These are phyloP conservation scores for Cryptosporidium meleagridis DNA, from an alignment of 169 alveolate species.

Conservation along the genomic window DNA sequence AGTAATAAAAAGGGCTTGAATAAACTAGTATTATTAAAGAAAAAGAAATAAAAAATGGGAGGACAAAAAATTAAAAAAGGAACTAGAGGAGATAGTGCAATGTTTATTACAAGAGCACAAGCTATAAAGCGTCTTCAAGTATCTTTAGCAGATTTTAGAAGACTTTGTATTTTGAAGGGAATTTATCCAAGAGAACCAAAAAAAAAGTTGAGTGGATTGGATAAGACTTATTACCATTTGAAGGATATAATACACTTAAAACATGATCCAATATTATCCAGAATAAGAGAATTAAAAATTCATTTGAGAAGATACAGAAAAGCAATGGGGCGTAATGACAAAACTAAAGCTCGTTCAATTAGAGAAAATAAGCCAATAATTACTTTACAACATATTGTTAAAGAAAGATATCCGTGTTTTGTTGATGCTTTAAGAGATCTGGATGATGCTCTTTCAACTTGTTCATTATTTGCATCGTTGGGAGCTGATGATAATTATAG, in stretches of 20 bases:
- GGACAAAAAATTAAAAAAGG: constrained; percentile 86
- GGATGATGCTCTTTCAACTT: constrained; percentile 97
- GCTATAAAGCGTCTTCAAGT: constrained; percentile 92
- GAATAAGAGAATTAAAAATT: constrained; percentile 90
- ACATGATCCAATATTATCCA: constrained; percentile 87
- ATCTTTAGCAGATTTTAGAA: constrained; percentile 92
- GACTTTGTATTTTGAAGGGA: constrained; percentile 98
- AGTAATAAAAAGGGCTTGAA: not conserved
- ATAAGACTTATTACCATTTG: constrained; percentile 91
- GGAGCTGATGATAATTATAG: constrained; percentile 83
- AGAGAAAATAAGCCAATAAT: constrained; percentile 90
- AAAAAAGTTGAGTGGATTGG: constrained; percentile 89
- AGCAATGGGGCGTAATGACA: constrained; percentile 89
- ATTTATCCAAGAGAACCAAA: constrained; percentile 98
- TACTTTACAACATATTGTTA: constrained; percentile 93
- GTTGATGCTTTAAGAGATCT: constrained; percentile 96
- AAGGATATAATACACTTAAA: constrained; percentile 92
- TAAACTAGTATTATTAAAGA: not conserved
- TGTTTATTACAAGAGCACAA: constrained; percentile 91
- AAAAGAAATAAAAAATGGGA: constrained; percentile 31
- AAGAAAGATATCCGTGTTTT: constrained; percentile 97
- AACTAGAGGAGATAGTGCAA: constrained; percentile 89
- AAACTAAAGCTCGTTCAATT: constrained; percentile 86
- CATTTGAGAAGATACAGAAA: constrained; percentile 90
- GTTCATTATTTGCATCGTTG: constrained; percentile 90